A percentile compares a stretch with the other conserved stretches of the same genome.
phyloP scores from a whole-genome alignment of 106 monocot genomes.

The Dioscorea alata region DNA sequence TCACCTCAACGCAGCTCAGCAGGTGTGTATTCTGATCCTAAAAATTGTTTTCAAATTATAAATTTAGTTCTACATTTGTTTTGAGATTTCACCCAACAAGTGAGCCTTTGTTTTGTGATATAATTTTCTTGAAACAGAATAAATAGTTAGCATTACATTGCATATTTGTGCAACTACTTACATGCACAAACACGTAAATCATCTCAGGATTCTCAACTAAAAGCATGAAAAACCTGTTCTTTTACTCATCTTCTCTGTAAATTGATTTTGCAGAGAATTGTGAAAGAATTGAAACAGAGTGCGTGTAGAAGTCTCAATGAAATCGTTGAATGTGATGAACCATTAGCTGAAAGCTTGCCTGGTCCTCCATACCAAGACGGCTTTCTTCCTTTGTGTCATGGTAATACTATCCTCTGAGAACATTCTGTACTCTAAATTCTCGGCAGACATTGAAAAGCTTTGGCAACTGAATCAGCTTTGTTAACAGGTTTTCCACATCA shows the following conservation, averaged over 20 bases:
- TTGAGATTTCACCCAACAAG: too few species aligned
- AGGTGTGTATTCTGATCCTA: conserved; percentile 23
- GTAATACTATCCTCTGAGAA: neutral
- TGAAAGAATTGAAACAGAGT: conserved; percentile 44
- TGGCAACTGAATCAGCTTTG: conserved; percentile 19
- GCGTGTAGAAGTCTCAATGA: conserved; percentile 39
- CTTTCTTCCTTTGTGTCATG: conserved; percentile 8
- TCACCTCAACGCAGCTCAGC: conserved; percentile 39
- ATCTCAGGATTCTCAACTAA: too few species aligned
- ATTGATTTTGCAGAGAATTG: conserved; percentile 35
- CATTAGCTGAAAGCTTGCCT: neutral
- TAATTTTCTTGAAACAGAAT: too few species aligned
- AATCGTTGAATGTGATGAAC: conserved; percentile 38
- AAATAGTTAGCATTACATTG: too few species aligned
- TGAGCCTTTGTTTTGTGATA: too few species aligned
- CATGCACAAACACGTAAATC: too few species aligned
- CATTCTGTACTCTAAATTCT: neutral
- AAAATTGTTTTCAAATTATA: neutral
- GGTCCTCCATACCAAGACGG: conserved; percentile 13
- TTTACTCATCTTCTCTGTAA: neutral
- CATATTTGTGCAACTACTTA: too few species aligned
- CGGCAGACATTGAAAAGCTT: neutral
- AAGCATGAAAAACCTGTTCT: too few species aligned
- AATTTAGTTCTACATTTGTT: neutral
- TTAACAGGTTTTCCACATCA: conserved; percentile 12